Conservation (phyloP, 345 rosid genomes). For the Pistacia integerrima region DNA sequence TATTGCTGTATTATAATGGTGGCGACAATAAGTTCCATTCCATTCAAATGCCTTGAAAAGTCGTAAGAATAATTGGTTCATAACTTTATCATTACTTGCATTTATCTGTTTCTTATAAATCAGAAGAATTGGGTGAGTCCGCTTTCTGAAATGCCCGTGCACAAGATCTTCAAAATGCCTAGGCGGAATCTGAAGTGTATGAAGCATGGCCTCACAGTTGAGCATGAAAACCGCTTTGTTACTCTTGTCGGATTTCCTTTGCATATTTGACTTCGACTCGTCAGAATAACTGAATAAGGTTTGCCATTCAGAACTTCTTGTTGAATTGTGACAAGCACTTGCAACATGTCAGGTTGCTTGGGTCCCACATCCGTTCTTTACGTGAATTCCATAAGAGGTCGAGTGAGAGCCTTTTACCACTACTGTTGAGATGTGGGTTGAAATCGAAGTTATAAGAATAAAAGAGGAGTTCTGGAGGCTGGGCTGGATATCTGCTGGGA, state of each 20-base stretch:
- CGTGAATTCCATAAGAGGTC: background rate
- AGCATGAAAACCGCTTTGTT: conserved; percentile 8
- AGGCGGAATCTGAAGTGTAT: background rate
- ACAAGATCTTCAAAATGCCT: background rate
- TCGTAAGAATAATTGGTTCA: conserved; percentile 19
- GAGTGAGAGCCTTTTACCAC: background rate
- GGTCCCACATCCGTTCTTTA: conserved; percentile 3
- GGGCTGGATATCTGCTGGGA: background rate
- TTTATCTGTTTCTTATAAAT: conserved; percentile 17
- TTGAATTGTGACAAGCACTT: conserved; percentile 19
- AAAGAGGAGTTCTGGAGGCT: background rate
- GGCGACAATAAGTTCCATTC: conserved; percentile 24
- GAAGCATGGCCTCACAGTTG: conserved; percentile 20
- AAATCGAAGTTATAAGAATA: background rate
- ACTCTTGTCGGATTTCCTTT: background rate
- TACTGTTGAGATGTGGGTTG: background rate
- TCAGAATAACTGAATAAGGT: background rate
- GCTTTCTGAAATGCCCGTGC: conserved; percentile 10
- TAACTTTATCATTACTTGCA: background rate
- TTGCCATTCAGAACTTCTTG: conserved; percentile 4
- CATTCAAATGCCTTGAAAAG: conserved; percentile 12
- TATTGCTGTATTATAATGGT: conserved; percentile 3
- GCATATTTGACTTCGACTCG: background rate
- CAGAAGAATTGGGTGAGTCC: conserved; percentile 24
- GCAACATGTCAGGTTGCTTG: background rate